Conservation (phyloP, 2,329 filamentous ascomycete species). For the Calonectria pteridis region DNA sequence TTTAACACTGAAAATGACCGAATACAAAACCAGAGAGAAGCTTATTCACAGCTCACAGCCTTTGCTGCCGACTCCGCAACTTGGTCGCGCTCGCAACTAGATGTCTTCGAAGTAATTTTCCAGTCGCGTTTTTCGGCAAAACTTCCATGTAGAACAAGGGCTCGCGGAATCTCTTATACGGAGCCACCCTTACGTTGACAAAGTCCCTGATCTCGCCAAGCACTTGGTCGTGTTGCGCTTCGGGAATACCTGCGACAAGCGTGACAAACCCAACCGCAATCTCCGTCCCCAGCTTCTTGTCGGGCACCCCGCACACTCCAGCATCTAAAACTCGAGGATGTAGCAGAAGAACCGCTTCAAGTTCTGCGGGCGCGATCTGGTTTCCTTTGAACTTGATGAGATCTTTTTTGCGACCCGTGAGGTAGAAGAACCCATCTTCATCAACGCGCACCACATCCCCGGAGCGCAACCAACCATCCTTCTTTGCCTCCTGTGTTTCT, state of each 20-base stretch:
- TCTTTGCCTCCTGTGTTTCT: slow-evolving; percentile 43
- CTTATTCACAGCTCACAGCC: slow-evolving; percentile 23
- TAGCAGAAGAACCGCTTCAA: slow-evolving; percentile 46
- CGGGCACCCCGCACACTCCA: slow-evolving; percentile 46
- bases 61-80: slow-evolving; percentile 24
- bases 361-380: slow-evolving; percentile 47
- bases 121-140: slow-evolving; percentile 46
- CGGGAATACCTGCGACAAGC: slow-evolving; percentile 22
- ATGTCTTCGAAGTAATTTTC: slow-evolving; percentile 46
- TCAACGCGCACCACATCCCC: slow-evolving; percentile 47
- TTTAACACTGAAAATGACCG: neutral
- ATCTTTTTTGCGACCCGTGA: slow-evolving; percentile 50
- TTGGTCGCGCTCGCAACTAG: slow-evolving; percentile 29
- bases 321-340: slow-evolving; percentile 46
- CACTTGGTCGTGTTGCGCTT: neutral
- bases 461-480: slow-evolving; percentile 47
- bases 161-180: slow-evolving; percentile 48
- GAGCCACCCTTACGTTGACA: slow-evolving; percentile 45
- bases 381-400: slow-evolving; percentile 33
- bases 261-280: slow-evolving; percentile 47
- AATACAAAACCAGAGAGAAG: neutral
- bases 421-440: slow-evolving; percentile 46
- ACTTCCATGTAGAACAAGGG: slow-evolving; percentile 40
- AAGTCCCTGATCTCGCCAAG: slow-evolving; percentile 38
- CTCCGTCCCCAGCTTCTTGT: slow-evolving; percentile 42